phyloP scores from a whole-genome alignment of 2,329 filamentous ascomycete genomes.

The Diaporthe aspalathi region DNA sequence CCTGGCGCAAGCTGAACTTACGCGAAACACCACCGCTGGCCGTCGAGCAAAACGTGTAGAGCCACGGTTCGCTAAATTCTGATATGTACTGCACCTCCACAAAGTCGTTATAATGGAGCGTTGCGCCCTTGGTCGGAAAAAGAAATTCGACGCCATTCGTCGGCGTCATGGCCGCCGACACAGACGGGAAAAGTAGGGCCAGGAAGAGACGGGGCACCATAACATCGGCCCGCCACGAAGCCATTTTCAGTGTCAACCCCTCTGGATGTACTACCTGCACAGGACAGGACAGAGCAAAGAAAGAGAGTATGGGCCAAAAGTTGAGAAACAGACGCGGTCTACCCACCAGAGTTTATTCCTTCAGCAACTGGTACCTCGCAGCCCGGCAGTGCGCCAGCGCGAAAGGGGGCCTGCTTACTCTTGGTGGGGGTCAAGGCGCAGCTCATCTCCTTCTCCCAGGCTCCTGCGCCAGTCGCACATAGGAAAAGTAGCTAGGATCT shows the following conservation, averaged over 20 bases:
- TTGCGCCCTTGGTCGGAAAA: conserved; percentile 24
- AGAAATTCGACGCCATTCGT: conserved; percentile 29
- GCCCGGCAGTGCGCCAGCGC: neutral
- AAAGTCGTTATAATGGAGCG: conserved; percentile 33
- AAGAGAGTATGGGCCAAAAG: neutral
- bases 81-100: conserved; percentile 33
- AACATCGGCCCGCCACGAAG: neutral
- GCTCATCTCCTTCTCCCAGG: conserved; percentile 13
- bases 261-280: neutral
- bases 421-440: conserved; percentile 21
- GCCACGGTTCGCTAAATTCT: conserved; percentile 18
- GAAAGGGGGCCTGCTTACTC: conserved; percentile 13
- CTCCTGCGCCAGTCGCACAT: neutral
- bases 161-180: conserved; percentile 22
- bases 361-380: neutral
- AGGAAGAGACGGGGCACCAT: conserved; percentile 7
- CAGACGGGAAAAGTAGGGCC: neutral
- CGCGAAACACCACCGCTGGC: conserved; percentile 23
- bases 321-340: neutral
- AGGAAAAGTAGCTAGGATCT: neutral
- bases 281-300: neutral
- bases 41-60: conserved; percentile 18
- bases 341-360: neutral
- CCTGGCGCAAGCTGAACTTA: neutral
- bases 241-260: neutral